phyloP scores from a whole-genome alignment of 2,329 filamentous ascomycete genomes.

The Cercospora canescens region DNA sequence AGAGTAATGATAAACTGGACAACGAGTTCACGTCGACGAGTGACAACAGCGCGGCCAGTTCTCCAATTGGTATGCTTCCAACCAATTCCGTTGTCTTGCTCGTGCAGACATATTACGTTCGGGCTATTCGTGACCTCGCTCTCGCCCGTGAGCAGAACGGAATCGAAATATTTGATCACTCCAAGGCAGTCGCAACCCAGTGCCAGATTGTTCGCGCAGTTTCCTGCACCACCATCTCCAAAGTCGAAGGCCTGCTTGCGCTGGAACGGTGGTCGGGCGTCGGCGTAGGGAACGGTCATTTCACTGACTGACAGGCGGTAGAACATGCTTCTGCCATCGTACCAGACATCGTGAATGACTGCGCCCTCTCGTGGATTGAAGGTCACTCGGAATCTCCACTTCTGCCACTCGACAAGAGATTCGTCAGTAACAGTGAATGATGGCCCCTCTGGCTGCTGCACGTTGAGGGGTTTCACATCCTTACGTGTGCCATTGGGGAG shows the following conservation, averaged over 20 bases:
- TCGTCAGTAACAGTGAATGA: slow-evolving; percentile 60
- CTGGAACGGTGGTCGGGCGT: slow-evolving; percentile 65
- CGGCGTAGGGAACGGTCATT: slow-evolving; percentile 60
- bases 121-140: slow-evolving; percentile 56
- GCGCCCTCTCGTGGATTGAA: slow-evolving; percentile 72
- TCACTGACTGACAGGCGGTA: slow-evolving; percentile 68
- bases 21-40: slow-evolving; percentile 62
- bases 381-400: slow-evolving; percentile 62
- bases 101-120: slow-evolving; percentile 68
- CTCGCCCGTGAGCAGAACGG: slow-evolving; percentile 53
- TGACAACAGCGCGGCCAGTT: slow-evolving; percentile 62
- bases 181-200: slow-evolving; percentile 71
- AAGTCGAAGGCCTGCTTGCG: slow-evolving; percentile 73
- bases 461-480: slow-evolving; percentile 66
- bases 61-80: slow-evolving; percentile 73
- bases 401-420: slow-evolving; percentile 50
- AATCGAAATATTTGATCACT: slow-evolving; percentile 56
- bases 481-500: slow-evolving; percentile 40
- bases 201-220: slow-evolving; percentile 66
- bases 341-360: slow-evolving; percentile 69
- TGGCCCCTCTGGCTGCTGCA: slow-evolving; percentile 68
- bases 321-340: slow-evolving; percentile 64
- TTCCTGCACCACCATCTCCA: slow-evolving; percentile 67
- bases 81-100: slow-evolving; percentile 67
- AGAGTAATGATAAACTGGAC: slow-evolving; percentile 69